Percentiles rank a stretch among this genome's conserved stretches.
These are phyloP conservation scores for Cyclocybe cylindracea DNA, from an alignment of 768 basidiomycete genomes.

Conservation along the genomic window DNA sequence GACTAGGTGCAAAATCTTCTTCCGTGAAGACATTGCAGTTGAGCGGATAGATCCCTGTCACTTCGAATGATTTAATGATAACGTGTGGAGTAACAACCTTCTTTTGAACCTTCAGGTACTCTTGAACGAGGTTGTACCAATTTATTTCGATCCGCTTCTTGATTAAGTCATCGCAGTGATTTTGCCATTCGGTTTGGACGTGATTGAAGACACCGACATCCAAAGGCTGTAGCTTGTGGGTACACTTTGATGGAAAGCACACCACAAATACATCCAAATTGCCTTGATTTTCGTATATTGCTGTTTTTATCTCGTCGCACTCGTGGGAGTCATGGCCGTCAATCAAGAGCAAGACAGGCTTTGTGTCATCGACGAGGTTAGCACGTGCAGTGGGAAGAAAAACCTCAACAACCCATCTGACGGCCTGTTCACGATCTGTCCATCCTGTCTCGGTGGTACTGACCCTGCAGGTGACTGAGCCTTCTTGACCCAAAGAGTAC, in stretches of 20 bases:
- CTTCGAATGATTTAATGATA: conserved; percentile 20
- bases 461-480: too few species aligned
- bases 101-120: conserved; percentile 3
- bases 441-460: conserved; percentile 36
- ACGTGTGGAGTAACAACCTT: conserved; percentile 17
- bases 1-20: conserved; percentile 16
- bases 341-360: conserved; percentile 29
- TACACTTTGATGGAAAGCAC: conserved; percentile 33
- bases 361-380: conserved; percentile 8
- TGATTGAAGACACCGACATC: conserved; percentile 31
- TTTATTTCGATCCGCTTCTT: conserved; percentile 5
- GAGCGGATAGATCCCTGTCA: conserved; percentile 23
- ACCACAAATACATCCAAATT: conserved; percentile 26
- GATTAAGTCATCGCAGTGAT: neutral
- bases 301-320: conserved; percentile 11
- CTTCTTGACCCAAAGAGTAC: too few species aligned
- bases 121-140: conserved; percentile 14
- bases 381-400: conserved; percentile 29
- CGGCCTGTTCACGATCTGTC: conserved; percentile 28
- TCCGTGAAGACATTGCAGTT: conserved; percentile 17
- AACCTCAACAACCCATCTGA: conserved; percentile 26
- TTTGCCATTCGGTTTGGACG: conserved; percentile 7
- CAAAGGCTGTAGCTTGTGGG: conserved; percentile 36
- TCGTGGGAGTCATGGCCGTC: conserved; percentile 41
- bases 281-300: conserved; percentile 13